Base-by-base conservation (phyloP, 2,329 filamentous ascomycete species). In the Akanthomyces dipterigenus region DNA sequence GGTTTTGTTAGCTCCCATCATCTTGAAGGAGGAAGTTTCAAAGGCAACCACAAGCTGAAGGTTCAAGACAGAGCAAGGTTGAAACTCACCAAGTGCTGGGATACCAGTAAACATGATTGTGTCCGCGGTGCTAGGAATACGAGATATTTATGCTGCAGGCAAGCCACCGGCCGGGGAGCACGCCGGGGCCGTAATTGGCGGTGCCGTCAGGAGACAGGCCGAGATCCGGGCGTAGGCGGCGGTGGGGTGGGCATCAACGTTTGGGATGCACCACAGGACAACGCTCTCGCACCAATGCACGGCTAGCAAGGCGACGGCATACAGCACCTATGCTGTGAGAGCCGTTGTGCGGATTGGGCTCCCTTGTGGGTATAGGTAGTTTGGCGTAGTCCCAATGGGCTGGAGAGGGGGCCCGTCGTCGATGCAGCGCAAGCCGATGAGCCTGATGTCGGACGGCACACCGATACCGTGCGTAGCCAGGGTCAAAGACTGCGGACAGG, bases 21-120 rank as follows among this genome's bases (percentile, higher is more conserved):
- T 11, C 22, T 4, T 12, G 40, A 56, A 28, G 28, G 5, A 22
- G 11, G 12, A 9, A 8, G 26, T 3, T 2, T 12, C 22, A 36
- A 22, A 24, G 12, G 20, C 9, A 20, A 18, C 38, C 14, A 43
- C 14, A 8, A 20, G 43, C 48, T 42, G 22, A 42, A 12, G 46
- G 22, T 26, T 14, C 20, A 18, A 20, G 46, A 49, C 16, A 9
- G 22, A 31, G 31, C 49, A 53, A 24, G 31, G 28, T 20, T 20
- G 26, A 46, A 46, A 34, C 56, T 51, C 38, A 60, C 56, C 56
- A 31, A 60, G 38, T 20, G 26, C 46, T 28, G 56, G 38, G 9
- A 60, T 60, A 14, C 56, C 56, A 16, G 36, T 12, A 53, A 60
- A 60, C 56, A 60, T 60, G 56, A 51, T 43, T 26, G 12, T 8